Evolutionary conservation across 139 green algal genomes (phyloP).

Genomic region (Picochlorum sp.): DNA sequence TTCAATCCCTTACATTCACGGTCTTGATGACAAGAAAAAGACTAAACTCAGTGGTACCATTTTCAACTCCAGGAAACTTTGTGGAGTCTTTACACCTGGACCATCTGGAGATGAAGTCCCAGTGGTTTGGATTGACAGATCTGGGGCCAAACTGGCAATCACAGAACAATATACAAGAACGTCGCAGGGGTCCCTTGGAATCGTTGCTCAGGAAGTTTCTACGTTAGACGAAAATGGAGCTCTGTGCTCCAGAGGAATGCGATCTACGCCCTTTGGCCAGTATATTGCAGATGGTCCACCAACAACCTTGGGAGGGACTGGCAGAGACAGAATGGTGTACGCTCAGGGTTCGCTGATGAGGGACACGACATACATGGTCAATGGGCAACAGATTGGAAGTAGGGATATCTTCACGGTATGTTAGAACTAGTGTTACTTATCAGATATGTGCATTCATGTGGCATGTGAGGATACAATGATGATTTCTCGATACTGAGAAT

Average conservation of each 20-base stretch:
- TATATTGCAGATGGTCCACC: conserved; percentile 63
- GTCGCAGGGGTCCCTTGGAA: conserved; percentile 31
- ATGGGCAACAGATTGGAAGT: conserved; percentile 52
- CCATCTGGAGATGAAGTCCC: conserved; percentile 71
- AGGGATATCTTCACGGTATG: conserved; percentile 55
- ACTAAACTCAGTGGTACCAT: conserved; percentile 30
- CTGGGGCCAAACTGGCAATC: conserved; percentile 66
- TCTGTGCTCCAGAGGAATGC: conserved; percentile 21
- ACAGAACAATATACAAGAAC: conserved; percentile 41
- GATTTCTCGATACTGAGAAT: not conserved
- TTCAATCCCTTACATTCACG: conserved; percentile 44
- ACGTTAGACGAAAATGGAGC: conserved; percentile 46
- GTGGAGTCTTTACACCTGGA: conserved; percentile 17
- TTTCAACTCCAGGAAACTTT: conserved; percentile 54
- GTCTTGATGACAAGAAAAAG: conserved; percentile 38
- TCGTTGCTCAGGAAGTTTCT: conserved; percentile 69
- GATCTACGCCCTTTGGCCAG: conserved; percentile 15
- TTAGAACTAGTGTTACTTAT: not conserved
- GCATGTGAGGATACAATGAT: conserved; percentile 12
- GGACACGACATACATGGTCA: conserved; percentile 70
- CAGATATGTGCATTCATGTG: not conserved
- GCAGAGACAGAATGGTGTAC: conserved; percentile 54
- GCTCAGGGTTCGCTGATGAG: conserved; percentile 54
- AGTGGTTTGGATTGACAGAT: conserved; percentile 83
- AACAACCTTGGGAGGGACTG: conserved; percentile 71